A percentile compares a stretch with the other conserved stretches of the same genome.
phyloP scores from a whole-genome alignment of 2,329 filamentous ascomycete species.

The Dothiorella sarmentorum region DNA sequence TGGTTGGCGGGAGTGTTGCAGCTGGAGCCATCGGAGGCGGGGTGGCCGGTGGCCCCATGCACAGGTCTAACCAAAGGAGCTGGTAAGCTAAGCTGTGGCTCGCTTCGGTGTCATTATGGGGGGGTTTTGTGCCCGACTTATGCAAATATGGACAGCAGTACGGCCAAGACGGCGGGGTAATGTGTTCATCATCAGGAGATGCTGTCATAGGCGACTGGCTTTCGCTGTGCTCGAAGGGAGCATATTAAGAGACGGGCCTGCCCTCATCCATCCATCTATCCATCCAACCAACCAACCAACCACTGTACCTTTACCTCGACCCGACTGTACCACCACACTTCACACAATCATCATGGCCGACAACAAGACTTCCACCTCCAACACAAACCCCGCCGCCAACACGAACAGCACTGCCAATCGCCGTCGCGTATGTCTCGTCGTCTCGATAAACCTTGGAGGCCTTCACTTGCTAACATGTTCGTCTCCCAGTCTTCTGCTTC shows the following conservation, averaged over 20 bases:
- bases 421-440: constrained; percentile 12
- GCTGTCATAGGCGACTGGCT: neutral
- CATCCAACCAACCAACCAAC: no score
- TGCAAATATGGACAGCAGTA: no score
- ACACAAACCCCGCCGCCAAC: no score
- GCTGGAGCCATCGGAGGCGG: neutral
- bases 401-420: neutral
- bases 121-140: neutral
- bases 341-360: constrained; percentile 4
- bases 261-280: neutral
- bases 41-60: neutral
- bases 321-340: no score
- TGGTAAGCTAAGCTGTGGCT: neutral
- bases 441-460: no score
- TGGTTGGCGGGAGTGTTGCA: neutral
- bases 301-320: no score
- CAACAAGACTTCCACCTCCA: constrained; percentile 3
- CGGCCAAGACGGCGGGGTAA: constrained; percentile 14
- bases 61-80: neutral
- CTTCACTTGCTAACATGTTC: neutral
- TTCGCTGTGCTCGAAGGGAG: neutral
- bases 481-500: constrained; percentile 5
- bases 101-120: neutral
- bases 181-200: constrained; percentile 18
- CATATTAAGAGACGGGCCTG: constrained; percentile 2